phyloP scores from a whole-genome alignment of 306 rosid genomes.

The Echinosophora koreensis region DNA sequence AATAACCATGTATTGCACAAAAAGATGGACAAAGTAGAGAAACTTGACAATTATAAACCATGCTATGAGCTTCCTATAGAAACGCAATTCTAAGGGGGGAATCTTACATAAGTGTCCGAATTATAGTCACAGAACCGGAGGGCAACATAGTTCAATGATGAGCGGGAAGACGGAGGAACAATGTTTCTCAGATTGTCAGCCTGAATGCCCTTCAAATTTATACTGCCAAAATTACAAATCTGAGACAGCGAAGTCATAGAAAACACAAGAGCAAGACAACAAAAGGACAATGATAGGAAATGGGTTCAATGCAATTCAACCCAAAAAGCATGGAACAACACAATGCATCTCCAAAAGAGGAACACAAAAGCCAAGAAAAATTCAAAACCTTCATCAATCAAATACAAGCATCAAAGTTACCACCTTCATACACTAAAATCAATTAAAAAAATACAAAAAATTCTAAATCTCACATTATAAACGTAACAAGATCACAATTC shows the following conservation, averaged over 20 bases:
- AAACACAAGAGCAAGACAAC: constrained; percentile 47
- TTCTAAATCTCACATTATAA: constrained; percentile 22
- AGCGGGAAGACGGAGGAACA: constrained; percentile 90
- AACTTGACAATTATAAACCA: constrained; percentile 25
- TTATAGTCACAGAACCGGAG: constrained; percentile 75
- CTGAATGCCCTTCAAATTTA: constrained; percentile 93
- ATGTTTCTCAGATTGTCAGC: constrained; percentile 78
- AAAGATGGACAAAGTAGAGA: constrained; percentile 4
- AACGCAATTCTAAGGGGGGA: constrained; percentile 21
- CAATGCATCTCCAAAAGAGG: constrained; percentile 19
- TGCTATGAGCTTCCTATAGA: constrained; percentile 33
- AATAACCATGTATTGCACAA: constrained; percentile 1
- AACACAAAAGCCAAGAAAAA: constrained; percentile 12
- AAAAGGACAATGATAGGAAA: constrained; percentile 39
- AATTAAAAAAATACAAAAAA: not conserved
- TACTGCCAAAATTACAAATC: constrained; percentile 93
- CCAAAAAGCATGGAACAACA: constrained; percentile 35
- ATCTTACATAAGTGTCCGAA: constrained; percentile 63
- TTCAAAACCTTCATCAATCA: constrained; percentile 29
- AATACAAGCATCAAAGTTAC: constrained; percentile 1
- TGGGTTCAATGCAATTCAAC: constrained; percentile 39
- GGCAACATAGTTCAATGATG: constrained; percentile 85
- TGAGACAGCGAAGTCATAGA: constrained; percentile 72
- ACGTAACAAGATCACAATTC: constrained; percentile 15
- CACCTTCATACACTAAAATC: not conserved